phyloP scores from a whole-genome alignment of 1,284 basidiomycete species.

The Cutaneotrichosporon arboriforme region DNA sequence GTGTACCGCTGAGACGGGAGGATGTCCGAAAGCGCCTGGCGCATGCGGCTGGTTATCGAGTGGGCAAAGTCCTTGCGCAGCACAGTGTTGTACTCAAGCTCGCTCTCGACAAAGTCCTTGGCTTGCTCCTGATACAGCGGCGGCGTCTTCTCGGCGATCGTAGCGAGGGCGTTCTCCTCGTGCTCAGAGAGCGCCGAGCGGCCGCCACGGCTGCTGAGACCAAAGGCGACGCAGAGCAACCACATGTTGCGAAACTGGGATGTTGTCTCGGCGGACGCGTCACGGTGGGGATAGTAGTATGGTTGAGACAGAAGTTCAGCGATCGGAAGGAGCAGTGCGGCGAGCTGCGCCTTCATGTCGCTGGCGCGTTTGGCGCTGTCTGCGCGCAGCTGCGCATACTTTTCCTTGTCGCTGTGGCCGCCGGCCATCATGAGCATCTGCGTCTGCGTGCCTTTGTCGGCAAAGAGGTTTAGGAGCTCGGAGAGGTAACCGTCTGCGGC shows the following conservation, averaged over 20 bases:
- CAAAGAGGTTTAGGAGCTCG: conserved; percentile 78
- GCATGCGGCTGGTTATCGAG: conserved; percentile 65
- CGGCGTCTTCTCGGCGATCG: conserved; percentile 84
- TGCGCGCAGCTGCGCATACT: conserved; percentile 23
- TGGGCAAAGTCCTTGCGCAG: conserved; percentile 76
- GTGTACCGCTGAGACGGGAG: conserved; percentile 60
- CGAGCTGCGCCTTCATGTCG: conserved; percentile 76
- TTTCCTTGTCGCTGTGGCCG: conserved; percentile 1
- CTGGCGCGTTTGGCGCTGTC: conserved; percentile 31
- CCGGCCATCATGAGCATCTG: conserved; percentile 63
- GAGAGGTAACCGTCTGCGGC: conserved; percentile 73
- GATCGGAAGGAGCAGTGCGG: conserved; percentile 80
- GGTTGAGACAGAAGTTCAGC: conserved; percentile 77
- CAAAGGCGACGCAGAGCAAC: conserved; percentile 69
- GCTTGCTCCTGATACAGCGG: conserved; percentile 74
- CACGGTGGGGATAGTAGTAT: conserved; percentile 62
- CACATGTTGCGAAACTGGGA: conserved; percentile 88
- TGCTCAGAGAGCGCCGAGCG: conserved; percentile 35
- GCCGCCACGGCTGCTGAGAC: conserved; percentile 66
- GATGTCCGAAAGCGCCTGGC: conserved; percentile 59
- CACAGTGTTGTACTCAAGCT: conserved; percentile 89
- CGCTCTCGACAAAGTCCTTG: conserved; percentile 78
- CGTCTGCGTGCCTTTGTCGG: conserved; percentile 85
- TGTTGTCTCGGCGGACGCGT: conserved; percentile 62
- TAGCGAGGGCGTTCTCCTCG: conserved; percentile 67